Conservation (phyloP, 1,284 basidiomycete genomes). For the Ganoderma lingzhi region DNA sequence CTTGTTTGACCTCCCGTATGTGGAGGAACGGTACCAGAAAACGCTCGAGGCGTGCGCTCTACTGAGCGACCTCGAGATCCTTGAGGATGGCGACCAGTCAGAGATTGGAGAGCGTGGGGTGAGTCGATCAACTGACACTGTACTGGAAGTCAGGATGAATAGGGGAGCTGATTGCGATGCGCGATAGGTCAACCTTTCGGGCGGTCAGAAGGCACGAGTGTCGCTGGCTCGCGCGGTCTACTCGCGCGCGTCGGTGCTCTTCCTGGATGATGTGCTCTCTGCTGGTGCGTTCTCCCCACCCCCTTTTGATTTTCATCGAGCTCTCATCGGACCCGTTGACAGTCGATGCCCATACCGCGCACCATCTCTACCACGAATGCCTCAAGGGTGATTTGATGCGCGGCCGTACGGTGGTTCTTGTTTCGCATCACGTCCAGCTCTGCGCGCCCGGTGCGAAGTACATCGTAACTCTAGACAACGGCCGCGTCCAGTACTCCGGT, state of each 20-base stretch:
- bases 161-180: background rate
- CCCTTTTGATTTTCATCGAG: background rate
- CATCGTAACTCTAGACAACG: constrained; percentile 86
- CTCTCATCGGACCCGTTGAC: constrained; percentile 8
- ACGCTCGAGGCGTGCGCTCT: constrained; percentile 80
- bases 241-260: constrained; percentile 84
- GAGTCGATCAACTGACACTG: constrained; percentile 8
- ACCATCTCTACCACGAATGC: constrained; percentile 85
- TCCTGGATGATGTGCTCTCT: constrained; percentile 91
- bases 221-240: constrained; percentile 94
- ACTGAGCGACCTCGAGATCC: constrained; percentile 84
- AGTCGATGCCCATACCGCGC: constrained; percentile 90
- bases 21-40: constrained; percentile 79
- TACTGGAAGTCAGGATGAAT: background rate
- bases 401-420: constrained; percentile 84
- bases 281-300: constrained; percentile 52
- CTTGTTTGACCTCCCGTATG: constrained; percentile 86
- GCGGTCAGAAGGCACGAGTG: constrained; percentile 95
- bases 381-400: constrained; percentile 85
- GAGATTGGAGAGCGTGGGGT: constrained; percentile 91
- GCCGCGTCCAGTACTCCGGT: constrained; percentile 82
- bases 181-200: constrained; percentile 83
- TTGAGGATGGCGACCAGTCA: constrained; percentile 95
- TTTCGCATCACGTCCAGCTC: constrained; percentile 91
- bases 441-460: constrained; percentile 75